Evolutionary conservation across 768 basidiomycete genomes (phyloP).

Genomic region (Rhizopogon vesiculosus): DNA sequence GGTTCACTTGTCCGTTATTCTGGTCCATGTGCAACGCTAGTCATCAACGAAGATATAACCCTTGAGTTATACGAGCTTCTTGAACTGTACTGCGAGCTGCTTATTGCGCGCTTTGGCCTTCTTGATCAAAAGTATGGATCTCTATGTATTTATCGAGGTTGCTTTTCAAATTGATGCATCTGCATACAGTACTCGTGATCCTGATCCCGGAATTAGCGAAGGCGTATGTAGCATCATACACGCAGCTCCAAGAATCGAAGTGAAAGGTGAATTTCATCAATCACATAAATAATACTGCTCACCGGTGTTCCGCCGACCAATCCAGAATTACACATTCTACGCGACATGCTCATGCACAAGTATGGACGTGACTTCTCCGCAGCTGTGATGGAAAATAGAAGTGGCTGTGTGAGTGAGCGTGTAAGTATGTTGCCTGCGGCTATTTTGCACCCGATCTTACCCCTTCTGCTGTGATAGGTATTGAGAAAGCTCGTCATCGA

Average conservation of each 20-base stretch:
- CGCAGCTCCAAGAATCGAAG: conserved; percentile 86
- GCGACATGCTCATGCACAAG: conserved; percentile 95
- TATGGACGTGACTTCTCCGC: conserved; percentile 88
- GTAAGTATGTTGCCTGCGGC: conserved; percentile 37
- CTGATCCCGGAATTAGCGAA: conserved; percentile 84
- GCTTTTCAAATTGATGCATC: conserved; percentile 5
- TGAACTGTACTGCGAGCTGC: conserved; percentile 92
- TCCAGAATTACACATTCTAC: conserved; percentile 80
- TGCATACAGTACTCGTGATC: conserved; percentile 60
- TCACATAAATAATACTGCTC: conserved; percentile 1
- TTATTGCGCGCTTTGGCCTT: conserved; percentile 87
- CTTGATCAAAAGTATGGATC: conserved; percentile 78
- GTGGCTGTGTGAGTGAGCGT: conserved; percentile 77
- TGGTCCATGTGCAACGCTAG: conserved; percentile 26
- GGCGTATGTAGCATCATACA: conserved; percentile 86
- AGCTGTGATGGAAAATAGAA: conserved; percentile 82
- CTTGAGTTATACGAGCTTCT: conserved; percentile 87
- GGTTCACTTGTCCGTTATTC: neutral
- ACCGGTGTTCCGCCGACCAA: neutral
- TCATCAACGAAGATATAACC: conserved; percentile 83
- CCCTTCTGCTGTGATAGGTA: conserved; percentile 42
- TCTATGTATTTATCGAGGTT: neutral
- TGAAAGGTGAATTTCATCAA: conserved; percentile 57
- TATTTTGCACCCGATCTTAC: neutral
- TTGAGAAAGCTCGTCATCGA: conserved; percentile 64